phyloP scores from a whole-genome alignment of 768 basidiomycete species.

The Tulasnella sp. region DNA sequence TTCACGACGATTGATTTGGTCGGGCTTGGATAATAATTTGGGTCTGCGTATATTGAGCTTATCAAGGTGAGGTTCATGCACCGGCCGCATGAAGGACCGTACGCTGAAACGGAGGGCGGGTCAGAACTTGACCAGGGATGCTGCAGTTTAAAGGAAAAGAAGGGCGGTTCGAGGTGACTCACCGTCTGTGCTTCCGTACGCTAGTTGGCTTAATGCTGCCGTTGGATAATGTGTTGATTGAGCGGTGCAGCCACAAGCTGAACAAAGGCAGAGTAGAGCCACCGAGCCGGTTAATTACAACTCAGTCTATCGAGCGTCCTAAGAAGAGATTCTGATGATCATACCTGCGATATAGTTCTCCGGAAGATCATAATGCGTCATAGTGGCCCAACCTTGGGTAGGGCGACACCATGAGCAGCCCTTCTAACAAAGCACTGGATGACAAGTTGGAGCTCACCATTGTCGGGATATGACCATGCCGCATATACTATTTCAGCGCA shows the following conservation, averaged over 20 bases:
- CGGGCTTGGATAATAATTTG: constrained; percentile 50
- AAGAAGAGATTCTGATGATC: not conserved
- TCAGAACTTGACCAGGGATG: too few species aligned
- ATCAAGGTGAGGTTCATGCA: constrained; percentile 71
- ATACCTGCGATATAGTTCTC: constrained; percentile 42
- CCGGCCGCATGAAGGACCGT: constrained; percentile 49
- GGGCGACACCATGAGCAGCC: constrained; percentile 23
- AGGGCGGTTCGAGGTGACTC: not conserved
- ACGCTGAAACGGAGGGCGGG: not conserved
- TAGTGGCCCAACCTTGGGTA: constrained; percentile 49
- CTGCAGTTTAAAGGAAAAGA: not conserved
- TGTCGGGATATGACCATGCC: constrained; percentile 1
- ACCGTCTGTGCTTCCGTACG: constrained; percentile 54
- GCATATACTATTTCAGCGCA: not conserved
- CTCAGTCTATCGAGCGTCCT: too few species aligned
- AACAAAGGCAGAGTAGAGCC: not conserved
- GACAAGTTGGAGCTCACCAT: not conserved
- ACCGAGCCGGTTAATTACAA: not conserved
- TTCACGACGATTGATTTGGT: constrained; percentile 36
- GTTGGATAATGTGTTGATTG: constrained; percentile 60
- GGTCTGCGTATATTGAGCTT: constrained; percentile 52
- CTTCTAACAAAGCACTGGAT: not conserved
- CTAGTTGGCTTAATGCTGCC: constrained; percentile 68
- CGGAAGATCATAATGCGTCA: constrained; percentile 61
- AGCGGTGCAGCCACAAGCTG: constrained; percentile 61